A percentile compares a stretch with the other conserved stretches of the same genome.
These are phyloP conservation scores for Rhipidocladum racemiflorum DNA, from an alignment of 176 grass and related monocot species.

Conservation along the genomic window DNA sequence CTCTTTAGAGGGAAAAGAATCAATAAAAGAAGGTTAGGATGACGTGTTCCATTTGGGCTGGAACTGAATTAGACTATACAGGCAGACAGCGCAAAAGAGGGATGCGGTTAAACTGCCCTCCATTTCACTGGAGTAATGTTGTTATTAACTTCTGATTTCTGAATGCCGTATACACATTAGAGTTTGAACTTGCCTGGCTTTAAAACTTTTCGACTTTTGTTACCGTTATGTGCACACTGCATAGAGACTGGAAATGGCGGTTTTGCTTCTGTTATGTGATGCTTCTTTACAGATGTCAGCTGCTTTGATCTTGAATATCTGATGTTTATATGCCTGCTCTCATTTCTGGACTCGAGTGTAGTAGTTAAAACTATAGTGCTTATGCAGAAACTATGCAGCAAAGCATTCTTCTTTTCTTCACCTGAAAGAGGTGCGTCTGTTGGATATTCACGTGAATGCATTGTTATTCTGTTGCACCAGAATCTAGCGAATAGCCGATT, in stretches of 20 bases:
- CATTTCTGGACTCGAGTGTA: not conserved
- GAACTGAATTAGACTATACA: conserved; percentile 38
- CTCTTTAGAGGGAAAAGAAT: conserved; percentile 28
- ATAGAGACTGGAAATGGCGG: conserved; percentile 40
- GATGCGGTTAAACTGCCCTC: conserved; percentile 25
- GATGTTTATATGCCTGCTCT: not conserved
- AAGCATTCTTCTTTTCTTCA: not conserved
- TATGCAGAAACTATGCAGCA: not conserved
- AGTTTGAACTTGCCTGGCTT: conserved; percentile 33
- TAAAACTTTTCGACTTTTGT: conserved; percentile 22
- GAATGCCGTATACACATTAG: conserved; percentile 31
- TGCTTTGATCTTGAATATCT: conserved; percentile 8
- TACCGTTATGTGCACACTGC: conserved; percentile 22
- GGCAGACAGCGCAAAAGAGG: conserved; percentile 16
- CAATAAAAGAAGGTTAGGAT: conserved; percentile 28
- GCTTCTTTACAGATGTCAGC: not conserved
- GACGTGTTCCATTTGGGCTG: conserved; percentile 4
- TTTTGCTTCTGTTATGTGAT: not conserved
- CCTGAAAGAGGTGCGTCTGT: not conserved
- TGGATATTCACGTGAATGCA: not conserved
- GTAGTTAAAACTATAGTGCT: not conserved
- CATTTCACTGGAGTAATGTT: conserved; percentile 15
- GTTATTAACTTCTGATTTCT: conserved; percentile 13
- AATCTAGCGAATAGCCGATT: too few relatives aligned
- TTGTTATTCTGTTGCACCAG: too few relatives aligned